Evolutionary conservation across 768 basidiomycete genomes (phyloP), one percentile per base, ranked within the genome.

Genomic region (Naganishia vishniacii): DNA sequence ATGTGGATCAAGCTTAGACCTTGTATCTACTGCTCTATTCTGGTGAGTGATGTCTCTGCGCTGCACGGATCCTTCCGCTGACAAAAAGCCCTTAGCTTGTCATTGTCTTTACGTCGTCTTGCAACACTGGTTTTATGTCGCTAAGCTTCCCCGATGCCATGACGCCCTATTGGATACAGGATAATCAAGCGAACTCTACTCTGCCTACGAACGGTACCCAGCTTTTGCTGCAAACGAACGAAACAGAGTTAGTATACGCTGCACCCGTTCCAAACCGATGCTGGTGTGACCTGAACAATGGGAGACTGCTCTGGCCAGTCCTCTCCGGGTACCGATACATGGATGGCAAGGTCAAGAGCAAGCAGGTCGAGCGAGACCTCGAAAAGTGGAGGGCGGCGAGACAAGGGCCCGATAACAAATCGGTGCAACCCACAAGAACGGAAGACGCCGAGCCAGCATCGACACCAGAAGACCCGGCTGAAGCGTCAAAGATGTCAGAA

Each of bases 1-100:
- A 58, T 68, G 59, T 64, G 64, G 47, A 23, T 60, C 9, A 64
- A 64, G 44, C 34, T 68, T n/a, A 49, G 45, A 34, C 63, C 67
- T 7, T 68, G 67, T 37, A 26, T 53, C 23, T 68, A 64, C 46
- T 68, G 67, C 46, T 56, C 48, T 8, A 26, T 47, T 34, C 31
- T 68, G 59, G 66, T 67, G 62, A 51, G 62, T 59, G 28, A 15
- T 12, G 31, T 26, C 26, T 11, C 37, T 25, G 25, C 12, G 4
- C 3, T 26, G 37, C 23, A 29, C 11, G 26, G 26, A 12, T n/a
- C 8, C 40, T 37, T 18, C 34, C 9, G 26, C 40, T 48, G 48
- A 41, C 31, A 34, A 42, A 13, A 15, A 15, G 18, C 47, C 26
- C 40, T 37, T 32, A 64, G 65, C 41, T 67, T 20, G 40, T 59